These are phyloP conservation scores for Aspergillus kassunensis DNA, from an alignment of 495 filamentous ascomycete genomes.

Conservation along the genomic window DNA sequence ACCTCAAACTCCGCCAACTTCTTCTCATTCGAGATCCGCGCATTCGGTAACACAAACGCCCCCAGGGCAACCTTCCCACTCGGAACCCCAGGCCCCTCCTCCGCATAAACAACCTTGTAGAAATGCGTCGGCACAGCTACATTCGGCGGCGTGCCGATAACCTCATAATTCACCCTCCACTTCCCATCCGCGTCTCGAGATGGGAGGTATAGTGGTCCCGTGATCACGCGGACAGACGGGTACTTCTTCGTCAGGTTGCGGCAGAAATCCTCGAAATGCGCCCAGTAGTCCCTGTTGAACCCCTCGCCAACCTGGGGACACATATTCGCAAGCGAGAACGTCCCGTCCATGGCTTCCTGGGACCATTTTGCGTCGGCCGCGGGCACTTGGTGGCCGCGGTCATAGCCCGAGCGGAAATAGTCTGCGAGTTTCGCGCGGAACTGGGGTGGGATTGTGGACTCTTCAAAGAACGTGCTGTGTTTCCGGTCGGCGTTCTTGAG, in stretches of 20 bases:
- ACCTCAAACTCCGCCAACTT: conserved; percentile 88
- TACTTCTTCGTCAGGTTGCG: conserved; percentile 75
- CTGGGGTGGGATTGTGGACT: conserved; percentile 68
- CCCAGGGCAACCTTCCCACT: conserved; percentile 77
- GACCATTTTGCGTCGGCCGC: conserved; percentile 96
- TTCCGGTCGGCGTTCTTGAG: conserved; percentile 75
- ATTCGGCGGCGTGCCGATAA: conserved; percentile 92
- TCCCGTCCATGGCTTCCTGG: conserved; percentile 89
- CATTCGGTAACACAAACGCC: conserved; percentile 95
- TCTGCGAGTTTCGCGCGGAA: conserved; percentile 89
- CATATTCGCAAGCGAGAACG: conserved; percentile 92
- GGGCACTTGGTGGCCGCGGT: conserved; percentile 77
- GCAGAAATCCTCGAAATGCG: conserved; percentile 97
- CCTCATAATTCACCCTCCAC: conserved; percentile 93
- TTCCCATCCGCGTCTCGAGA: conserved; percentile 79
- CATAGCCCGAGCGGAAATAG: conserved; percentile 85
- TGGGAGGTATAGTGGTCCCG: conserved; percentile 89
- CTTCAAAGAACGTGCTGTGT: conserved; percentile 79
- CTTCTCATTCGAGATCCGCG: conserved; percentile 80
- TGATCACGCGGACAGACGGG: conserved; percentile 85
- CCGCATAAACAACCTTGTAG: conserved; percentile 96
- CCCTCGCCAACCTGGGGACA: conserved; percentile 95
- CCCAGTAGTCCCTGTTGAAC: conserved; percentile 98
- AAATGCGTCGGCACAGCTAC: conserved; percentile 97
- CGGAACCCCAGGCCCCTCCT: conserved; percentile 61